These are phyloP conservation scores for Trifolium subterraneum DNA, from an alignment of 306 rosid genomes.

Conservation along the genomic window DNA sequence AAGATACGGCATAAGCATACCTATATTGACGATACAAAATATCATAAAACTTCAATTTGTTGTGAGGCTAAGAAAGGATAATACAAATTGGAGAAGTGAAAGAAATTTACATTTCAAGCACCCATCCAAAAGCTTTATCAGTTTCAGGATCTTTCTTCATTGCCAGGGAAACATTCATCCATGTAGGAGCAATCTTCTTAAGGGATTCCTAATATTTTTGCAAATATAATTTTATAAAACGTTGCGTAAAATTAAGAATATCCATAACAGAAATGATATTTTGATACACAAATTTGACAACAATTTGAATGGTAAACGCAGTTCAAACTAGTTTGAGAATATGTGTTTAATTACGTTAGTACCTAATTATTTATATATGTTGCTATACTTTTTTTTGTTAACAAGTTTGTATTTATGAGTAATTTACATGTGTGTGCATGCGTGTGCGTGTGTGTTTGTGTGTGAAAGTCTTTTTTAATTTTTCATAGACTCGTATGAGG, in stretches of 20 bases:
- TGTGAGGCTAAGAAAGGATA: slow-evolving; percentile 36
- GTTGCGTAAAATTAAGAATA: slow-evolving; percentile 13
- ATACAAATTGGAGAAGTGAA: slow-evolving; percentile 19
- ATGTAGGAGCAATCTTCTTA: slow-evolving; percentile 97
- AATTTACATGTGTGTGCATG: too few species aligned
- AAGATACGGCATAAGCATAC: slow-evolving; percentile 96
- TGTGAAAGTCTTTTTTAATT: too few species aligned
- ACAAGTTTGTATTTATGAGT: too few species aligned
- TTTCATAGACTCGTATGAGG: too few species aligned
- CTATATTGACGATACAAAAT: slow-evolving; percentile 51
- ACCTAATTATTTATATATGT: too few species aligned
- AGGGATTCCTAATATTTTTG: slow-evolving; percentile 70
- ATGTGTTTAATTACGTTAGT: too few species aligned
- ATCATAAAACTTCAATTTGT: neutral
- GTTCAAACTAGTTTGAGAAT: too few species aligned
- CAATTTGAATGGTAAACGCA: too few species aligned
- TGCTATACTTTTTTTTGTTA: too few species aligned
- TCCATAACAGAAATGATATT: neutral
- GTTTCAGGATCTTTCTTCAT: slow-evolving; percentile 99
- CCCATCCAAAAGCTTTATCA: slow-evolving; percentile 99
- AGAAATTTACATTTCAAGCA: slow-evolving; percentile 86
- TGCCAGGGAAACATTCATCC: slow-evolving; percentile 98
- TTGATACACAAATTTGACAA: too few species aligned
- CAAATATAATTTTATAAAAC: slow-evolving; percentile 32
- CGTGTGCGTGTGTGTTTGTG: too few species aligned